Base-by-base conservation (phyloP, 164 flowering plant species). In the Liquidambar formosana region DNA sequence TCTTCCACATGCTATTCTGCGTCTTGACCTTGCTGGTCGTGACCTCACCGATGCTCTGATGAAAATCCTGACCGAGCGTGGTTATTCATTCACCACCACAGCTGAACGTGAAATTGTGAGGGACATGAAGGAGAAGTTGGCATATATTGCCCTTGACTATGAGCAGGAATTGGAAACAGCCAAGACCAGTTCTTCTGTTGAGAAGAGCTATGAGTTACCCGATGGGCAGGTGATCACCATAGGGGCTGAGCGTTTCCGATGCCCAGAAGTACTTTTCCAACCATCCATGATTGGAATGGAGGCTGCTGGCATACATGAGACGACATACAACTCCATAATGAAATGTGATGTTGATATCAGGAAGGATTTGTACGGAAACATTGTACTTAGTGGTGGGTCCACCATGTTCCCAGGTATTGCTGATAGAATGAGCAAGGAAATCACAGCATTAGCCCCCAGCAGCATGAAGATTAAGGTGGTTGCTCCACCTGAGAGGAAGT, bases 211-310 rank as follows among this genome's bases (percentile, higher is more conserved):
- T 28, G 81, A 78, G 66, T 22, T 78, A 25, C 81, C 81, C 18
- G 81, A 78, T 62, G 81, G 81, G 11, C 81, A 78, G 63, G 81
- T 78, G 66, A 78, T 78, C 64, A 77, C 78, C 65, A 80, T 80
- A 33, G 83, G 80, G 0, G 73, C 80, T 28, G 80, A 80, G 78
- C 77, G 78, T 4, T 80, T 80, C 72, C 68, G 80, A 25, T 80
- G 83, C 66, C 80, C 83, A 9, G 83, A 80, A 56, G 80, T 80
- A 61, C 76, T 80, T 15, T 80, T 77, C 78, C 83, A 80, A 61
- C 83, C 83, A 58, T 77, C 83, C 18, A 71, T 80, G 78, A 80
- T 80, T 21, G 83, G 83, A 12, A 79, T 76, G 83, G 83, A 82
- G 46, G 69, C 76, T 59, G 65, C 73, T 33, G 81, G 81, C 2